phyloP scores from a whole-genome alignment of 2,329 filamentous ascomycete species.

The Fusarium sp. region DNA sequence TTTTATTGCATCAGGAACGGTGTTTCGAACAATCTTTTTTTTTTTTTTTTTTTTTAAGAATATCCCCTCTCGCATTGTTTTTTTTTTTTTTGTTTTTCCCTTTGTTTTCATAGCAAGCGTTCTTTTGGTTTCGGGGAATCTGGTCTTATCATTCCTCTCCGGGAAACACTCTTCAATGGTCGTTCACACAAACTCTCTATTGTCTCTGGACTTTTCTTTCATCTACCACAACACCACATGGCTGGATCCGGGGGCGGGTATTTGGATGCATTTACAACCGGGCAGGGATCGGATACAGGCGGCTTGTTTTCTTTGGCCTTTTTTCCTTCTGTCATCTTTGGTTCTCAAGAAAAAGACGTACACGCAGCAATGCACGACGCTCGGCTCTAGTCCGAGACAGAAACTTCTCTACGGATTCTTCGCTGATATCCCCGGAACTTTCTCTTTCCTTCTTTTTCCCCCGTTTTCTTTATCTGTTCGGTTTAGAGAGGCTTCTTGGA shows the following conservation, averaged over 20 bases:
- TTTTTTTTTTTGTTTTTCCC: conserved; percentile 48
- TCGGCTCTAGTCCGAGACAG: conserved; percentile 62
- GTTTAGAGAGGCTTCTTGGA: conserved; percentile 47
- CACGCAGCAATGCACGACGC: conserved; percentile 72
- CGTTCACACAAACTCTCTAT: conserved; percentile 47
- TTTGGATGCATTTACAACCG: conserved; percentile 66
- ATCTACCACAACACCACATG: conserved; percentile 60
- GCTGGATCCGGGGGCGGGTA: conserved; percentile 65
- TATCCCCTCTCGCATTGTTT: conserved; percentile 51
- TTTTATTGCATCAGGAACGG: conserved; percentile 59
- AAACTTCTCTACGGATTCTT: conserved; percentile 58
- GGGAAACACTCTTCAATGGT: conserved; percentile 52
- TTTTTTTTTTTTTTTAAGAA: conserved; percentile 49
- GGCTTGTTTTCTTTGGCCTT: conserved; percentile 54
- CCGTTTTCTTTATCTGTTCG: conserved; percentile 41
- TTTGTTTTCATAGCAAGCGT: conserved; percentile 61
- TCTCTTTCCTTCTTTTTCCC: conserved; percentile 34
- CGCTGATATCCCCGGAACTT: conserved; percentile 47
- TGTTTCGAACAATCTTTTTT: conserved; percentile 52
- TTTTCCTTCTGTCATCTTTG: conserved; percentile 48
- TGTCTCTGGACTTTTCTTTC: conserved; percentile 57
- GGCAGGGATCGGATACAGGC: conserved; percentile 62
- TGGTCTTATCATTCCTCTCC: conserved; percentile 51
- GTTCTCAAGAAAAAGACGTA: conserved; percentile 65
- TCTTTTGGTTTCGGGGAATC: conserved; percentile 52